phyloP scores from a whole-genome alignment of 768 basidiomycete genomes.

The Rhizopogon vinicolor region DNA sequence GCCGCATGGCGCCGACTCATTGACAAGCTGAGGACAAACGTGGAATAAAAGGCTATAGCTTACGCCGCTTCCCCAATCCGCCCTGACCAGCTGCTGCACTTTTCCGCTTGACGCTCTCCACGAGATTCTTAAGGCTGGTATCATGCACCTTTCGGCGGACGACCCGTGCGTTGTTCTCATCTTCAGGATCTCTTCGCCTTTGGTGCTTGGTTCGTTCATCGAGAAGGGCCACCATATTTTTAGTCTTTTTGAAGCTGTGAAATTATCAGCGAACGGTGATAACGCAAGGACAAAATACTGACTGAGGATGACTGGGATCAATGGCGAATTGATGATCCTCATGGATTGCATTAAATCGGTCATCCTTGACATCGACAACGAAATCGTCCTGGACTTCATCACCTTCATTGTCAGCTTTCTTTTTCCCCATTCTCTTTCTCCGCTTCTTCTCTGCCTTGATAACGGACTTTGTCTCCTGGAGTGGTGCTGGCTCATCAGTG shows the following conservation, averaged over 20 bases:
- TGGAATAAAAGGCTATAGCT: constrained; percentile 13
- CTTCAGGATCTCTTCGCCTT: constrained; percentile 24
- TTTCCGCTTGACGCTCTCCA: constrained; percentile 87
- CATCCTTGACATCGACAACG: constrained; percentile 77
- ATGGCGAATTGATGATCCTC: constrained; percentile 93
- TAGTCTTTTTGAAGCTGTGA: constrained; percentile 86
- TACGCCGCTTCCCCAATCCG: constrained; percentile 37
- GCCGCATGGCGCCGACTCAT: not conserved
- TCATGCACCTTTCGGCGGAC: constrained; percentile 12
- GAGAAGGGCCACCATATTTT: constrained; percentile 81
- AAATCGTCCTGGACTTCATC: constrained; percentile 79
- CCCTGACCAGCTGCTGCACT: constrained; percentile 30
- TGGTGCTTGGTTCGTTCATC: constrained; percentile 76
- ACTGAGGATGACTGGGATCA: constrained; percentile 95
- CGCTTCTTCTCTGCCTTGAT: constrained; percentile 76
- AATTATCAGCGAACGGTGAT: not conserved
- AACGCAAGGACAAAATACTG: constrained; percentile 26
- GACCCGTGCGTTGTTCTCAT: not conserved
- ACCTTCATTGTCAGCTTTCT: constrained; percentile 41
- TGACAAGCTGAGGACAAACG: not conserved
- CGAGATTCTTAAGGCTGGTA: constrained; percentile 56
- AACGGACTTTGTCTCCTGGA: constrained; percentile 74
- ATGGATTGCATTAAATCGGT: constrained; percentile 82
- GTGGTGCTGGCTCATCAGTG: constrained; percentile 19
- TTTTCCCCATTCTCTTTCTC: constrained; percentile 37